Evolutionary conservation across 306 rosid species (phyloP), one percentile per base, ranked within the genome.

Genomic region (Vachellia pachyceras): DNA sequence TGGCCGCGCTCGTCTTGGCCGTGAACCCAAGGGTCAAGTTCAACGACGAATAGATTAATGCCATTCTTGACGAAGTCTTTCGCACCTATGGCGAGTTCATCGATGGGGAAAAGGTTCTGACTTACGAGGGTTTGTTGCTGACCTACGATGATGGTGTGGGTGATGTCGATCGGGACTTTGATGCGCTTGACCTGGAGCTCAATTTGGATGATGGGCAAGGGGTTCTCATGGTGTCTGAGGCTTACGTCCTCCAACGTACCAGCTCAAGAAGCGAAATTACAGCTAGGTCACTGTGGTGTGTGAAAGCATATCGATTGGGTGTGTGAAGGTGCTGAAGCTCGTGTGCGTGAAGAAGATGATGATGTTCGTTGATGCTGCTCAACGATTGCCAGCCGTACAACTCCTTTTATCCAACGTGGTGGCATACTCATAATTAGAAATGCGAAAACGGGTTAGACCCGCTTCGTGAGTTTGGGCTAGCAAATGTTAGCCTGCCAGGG

Each of bases 111-210:
- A 92, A 89, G 75, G 99, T 98, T 7, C 88, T 96, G 6, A 96
- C 97, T 49, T 96, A 89, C 18, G 99, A 93, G 78, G 99, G 99
- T 2, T 87, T 96, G 15, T 82, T 96, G 64, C 89, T 98, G 7
- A 96, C 99, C 10, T 96, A 96, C 76, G 99, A 96, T 66, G 99
- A 96, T 37, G 99, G 99, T 0, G 99, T 98, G 7, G 99, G 99
- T 0, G 99, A 96, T 37, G 99, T 93, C 3, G 99, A 96, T 80
- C 90, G 99, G 42, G 99, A 96, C 80, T 96, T 92, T 82, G 99
- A 93, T 83, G 97, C 99, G 17, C 99, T 96, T 0, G 97, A 88
- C 3, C 69, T 96, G 25, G 98, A 93, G 84, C 90, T 93, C 58
- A 85, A 81, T 37, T 46, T 82, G 52, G 97, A 88, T 33, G 80